Evolutionary conservation across 2,329 filamentous ascomycete species (phyloP), one percentile per base, ranked within the genome.

Genomic region (Tolypocladium ophioglossoides): DNA sequence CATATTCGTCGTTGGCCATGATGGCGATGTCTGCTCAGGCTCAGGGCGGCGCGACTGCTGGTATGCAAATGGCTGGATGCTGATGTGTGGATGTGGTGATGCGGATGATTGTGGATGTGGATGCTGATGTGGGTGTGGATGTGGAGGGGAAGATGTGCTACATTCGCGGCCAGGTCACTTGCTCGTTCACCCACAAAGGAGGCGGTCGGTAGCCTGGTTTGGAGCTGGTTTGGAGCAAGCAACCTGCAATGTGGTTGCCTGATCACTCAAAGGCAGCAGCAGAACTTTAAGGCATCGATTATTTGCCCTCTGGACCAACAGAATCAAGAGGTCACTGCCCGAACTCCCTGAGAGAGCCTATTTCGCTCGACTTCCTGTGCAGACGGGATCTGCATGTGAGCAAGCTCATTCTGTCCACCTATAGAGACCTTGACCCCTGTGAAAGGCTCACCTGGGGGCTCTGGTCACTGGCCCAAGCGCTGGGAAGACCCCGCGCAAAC

Each of bases 1-100:
- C 94, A 79, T 99, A 99, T 81, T 99, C 94, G 83, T 99, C 94
- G 86, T 97, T 99, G 70, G 92, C 94, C 94, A 97, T 99, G 75
- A 66, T 80, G 78, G 73, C 68, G 68, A 63, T 62, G 55, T 47
- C 34, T 48, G 46, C 50, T 53, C 44, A 27, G 47, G 46, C 50
- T 53, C 44, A 27, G 47, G 38, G 32, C 11, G 39, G 30, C 30
- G 41, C 40, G 50, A 48, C 49, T 24, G 49, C 49, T 51, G 37
- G 35, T 32, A 50, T 24, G 55, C 50, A 50, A 38, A 51, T 39
- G 38, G 30, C 38, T 51, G 52, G 44, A 24, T 30, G 48, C 46
- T 38, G 47, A 16, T 32, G 46, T 39, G 51, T 37, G 41, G 55
- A 50, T 18, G 34, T 51, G 54, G 47, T 40, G 51, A 52, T 54